Evolutionary conservation across 164 flowering plant species (phyloP).

Genomic region (Protea cynaroides): DNA sequence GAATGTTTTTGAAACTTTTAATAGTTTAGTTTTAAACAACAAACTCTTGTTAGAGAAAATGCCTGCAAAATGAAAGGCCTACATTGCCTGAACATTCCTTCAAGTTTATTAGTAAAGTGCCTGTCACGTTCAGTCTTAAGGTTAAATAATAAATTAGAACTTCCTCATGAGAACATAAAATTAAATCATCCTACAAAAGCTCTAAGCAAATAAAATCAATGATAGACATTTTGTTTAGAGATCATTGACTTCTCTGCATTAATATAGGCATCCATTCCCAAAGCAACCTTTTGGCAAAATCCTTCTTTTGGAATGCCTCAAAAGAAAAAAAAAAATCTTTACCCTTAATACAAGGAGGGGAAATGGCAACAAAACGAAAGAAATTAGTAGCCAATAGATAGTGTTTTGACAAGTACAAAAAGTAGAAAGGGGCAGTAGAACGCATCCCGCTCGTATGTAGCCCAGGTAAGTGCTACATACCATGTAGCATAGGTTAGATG

Average conservation of each 20-base stretch:
- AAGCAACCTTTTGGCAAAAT: conserved; percentile 91
- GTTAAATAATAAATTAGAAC: conserved; percentile 37
- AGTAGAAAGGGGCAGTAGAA: neutral
- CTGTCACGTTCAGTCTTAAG: conserved; percentile 98
- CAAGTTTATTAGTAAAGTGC: conserved; percentile 97
- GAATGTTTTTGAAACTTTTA: too few relatives aligned
- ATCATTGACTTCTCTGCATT: too few relatives aligned
- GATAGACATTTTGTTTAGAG: conserved; percentile 17
- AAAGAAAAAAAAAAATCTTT: conserved; percentile 98
- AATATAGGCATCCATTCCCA: conserved; percentile 97
- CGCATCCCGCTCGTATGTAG: too few relatives aligned
- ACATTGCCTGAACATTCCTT: conserved; percentile 99
- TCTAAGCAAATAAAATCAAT: neutral
- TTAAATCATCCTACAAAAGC: neutral
- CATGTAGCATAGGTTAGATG: too few relatives aligned
- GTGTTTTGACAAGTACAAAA: neutral
- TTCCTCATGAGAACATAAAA: conserved; percentile 6
- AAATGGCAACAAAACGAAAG: neutral
- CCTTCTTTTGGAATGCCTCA: conserved; percentile 99
- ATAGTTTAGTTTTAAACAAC: too few relatives aligned
- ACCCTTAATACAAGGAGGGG: conserved; percentile 44
- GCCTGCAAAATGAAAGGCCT: too few relatives aligned
- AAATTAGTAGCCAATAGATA: neutral
- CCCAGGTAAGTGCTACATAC: too few relatives aligned
- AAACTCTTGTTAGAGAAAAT: too few relatives aligned